Base-by-base conservation (phyloP, 1,284 basidiomycete genomes). In the Ustilago crameri region DNA sequence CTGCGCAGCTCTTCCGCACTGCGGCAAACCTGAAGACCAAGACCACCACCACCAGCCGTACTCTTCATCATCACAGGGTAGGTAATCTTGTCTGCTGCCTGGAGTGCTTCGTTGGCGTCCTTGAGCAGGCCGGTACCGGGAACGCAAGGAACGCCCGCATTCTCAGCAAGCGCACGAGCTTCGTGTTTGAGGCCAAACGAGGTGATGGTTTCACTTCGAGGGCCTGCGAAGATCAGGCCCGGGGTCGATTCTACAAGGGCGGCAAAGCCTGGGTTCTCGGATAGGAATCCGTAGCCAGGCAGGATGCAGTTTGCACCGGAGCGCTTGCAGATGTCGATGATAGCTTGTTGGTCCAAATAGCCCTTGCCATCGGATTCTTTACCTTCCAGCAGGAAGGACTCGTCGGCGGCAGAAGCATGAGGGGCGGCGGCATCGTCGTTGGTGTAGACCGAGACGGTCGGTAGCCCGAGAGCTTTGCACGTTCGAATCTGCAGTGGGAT, bases 11-110 rank as follows among this genome's bases (percentile, higher is more conserved):
- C 86, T 1, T 75, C 68, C n/a, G 85, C 84, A 41, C 83, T 75
- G 17, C 83, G 77, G 77, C 89, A 90, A 20, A 90, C 85, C 9
- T 87, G 85, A 69, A 91, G 86, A 9, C 90, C 90, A 86, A 90
- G 89, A 0, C 90, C 90, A 2, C 90, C 90, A 2, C 90, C 90
- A 8, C 90, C 90, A 0, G 87, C 88, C 0, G 88, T 89, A 5
- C 89, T 87, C 80, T 91, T 91, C 73, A 91, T 84, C 74, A 91
- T 88, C 12, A 90, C 51, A 89, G 90, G 76, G 86, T 90, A 17
- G 88, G 89, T 27, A 89, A 84, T 15, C 7, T 78, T 60, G 3
- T 85, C 62, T 0, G 88, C 89, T 3, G 87, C 87, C 2, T 86
- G 85, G 0, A 84, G 78, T n/a, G 84, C 81, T 15, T 66, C 59